Evolutionary conservation across 345 rosid genomes (phyloP).

Genomic region (Populus pruinosa): DNA sequence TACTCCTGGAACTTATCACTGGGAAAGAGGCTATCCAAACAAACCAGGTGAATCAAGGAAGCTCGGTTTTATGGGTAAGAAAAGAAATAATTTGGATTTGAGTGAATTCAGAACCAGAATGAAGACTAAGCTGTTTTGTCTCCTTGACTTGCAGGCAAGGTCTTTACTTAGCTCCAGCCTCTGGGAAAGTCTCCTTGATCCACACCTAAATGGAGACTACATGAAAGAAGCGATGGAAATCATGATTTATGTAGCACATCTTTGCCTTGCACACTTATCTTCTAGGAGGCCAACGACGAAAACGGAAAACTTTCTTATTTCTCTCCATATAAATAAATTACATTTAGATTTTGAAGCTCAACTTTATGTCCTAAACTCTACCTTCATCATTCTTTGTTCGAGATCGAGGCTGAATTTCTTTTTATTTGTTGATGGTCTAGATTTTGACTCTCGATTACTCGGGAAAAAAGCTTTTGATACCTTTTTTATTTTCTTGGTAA

Average conservation of each 20-base stretch:
- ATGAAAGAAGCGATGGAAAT: conserved; percentile 36
- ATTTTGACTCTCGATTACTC: too few relatives aligned
- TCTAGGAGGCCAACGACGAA: conserved; percentile 27
- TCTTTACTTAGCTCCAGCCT: conserved; percentile 26
- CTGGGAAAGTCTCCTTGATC: conserved; percentile 30
- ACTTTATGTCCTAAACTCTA: too few relatives aligned
- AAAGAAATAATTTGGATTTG: not conserved
- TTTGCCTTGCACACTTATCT: conserved; percentile 35
- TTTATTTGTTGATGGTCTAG: too few relatives aligned
- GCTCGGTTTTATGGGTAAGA: conserved; percentile 43
- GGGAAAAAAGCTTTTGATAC: too few relatives aligned
- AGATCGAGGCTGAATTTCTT: too few relatives aligned
- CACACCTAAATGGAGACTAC: conserved; percentile 27
- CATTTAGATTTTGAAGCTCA: too few relatives aligned
- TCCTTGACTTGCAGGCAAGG: conserved; percentile 31
- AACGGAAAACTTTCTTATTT: not conserved
- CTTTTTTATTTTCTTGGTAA: too few relatives aligned
- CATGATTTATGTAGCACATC: conserved; percentile 28
- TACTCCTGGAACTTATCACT: conserved; percentile 45
- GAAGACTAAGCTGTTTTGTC: not conserved
- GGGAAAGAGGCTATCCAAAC: conserved; percentile 36
- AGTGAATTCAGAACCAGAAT: not conserved
- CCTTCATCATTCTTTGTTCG: too few relatives aligned
- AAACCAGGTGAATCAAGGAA: conserved; percentile 29
- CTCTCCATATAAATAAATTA: not conserved